These are phyloP conservation scores for Hymenoscyphus scutula DNA, from an alignment of 2,329 filamentous ascomycete genomes.

Conservation along the genomic window DNA sequence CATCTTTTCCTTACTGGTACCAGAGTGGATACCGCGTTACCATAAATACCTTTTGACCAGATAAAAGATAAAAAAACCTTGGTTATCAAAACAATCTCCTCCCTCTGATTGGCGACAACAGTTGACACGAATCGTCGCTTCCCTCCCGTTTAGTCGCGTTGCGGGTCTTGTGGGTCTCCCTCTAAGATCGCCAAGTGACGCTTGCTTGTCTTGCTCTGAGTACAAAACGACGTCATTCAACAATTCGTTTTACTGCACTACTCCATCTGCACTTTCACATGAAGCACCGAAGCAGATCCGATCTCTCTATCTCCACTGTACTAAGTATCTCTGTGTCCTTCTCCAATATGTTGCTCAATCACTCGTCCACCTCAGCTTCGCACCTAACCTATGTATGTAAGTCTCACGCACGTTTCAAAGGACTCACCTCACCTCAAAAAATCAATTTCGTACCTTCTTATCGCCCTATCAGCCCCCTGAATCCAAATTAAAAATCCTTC, in stretches of 20 bases:
- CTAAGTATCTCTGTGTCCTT: no score
- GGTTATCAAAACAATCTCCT: no score
- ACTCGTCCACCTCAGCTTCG: no score
- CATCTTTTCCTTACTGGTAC: background rate
- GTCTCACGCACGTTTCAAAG: background rate
- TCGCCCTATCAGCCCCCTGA: constrained; percentile 1
- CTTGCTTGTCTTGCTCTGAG: background rate
- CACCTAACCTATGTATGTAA: no score
- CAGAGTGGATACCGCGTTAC: background rate
- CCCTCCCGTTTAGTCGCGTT: no score
- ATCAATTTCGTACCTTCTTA: background rate
- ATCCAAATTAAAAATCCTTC: background rate
- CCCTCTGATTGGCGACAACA: background rate
- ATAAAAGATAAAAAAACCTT: no score
- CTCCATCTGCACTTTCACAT: no score
- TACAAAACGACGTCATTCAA: background rate
- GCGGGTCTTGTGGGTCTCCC: background rate
- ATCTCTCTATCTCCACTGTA: no score
- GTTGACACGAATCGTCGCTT: background rate
- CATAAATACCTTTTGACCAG: constrained; percentile 3
- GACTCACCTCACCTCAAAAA: background rate
- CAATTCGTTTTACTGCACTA: background rate
- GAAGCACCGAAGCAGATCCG: no score
- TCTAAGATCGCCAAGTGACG: background rate
- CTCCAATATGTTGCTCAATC: background rate